Base-by-base conservation (phyloP, 1,139 yeast genomes). In the Yamadazyma dushanensis region DNA sequence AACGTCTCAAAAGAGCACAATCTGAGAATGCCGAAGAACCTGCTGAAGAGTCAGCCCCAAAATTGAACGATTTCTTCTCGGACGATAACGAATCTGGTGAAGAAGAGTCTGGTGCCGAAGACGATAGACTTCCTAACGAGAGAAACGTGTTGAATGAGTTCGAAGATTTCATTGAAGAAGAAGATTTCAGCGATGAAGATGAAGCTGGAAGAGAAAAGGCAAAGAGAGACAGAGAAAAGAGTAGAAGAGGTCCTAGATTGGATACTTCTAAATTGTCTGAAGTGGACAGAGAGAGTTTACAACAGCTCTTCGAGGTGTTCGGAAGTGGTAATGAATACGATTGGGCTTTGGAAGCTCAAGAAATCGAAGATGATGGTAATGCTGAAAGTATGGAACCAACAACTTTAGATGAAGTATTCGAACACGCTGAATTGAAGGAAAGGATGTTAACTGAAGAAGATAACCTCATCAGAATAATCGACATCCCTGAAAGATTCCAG, bases 281-380 rank as follows among this genome's bases (percentile, higher is more conserved):
- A 34, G 83, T 92, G 30, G 96, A 94, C 51, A 83, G 95, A 43
- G 98, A 92, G 54, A 87, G 89, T 57, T 77, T 90, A 46, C 95
- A 88, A 50, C 97, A 92, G 57, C 76, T 92, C 52, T 89, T 81
- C 54, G 98, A 92, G 59, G 90, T 92, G 8, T 92, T 92, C 56
- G 99, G 99, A 43, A 94, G 89, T 58, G 99, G 98, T 31, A 92
- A 83, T 43, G 97, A 90, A 57, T 92, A 92, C 60, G 97, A 88
- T 43, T 92, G 97, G 97, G 98, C 98, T 2, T 70, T 94, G 41
- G 97, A 88, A 52, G 90, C 89, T 22, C 95, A 88, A 61, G 86
- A 82, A 47, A 83, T 80, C 41, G 81, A 73, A 46, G 82, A 74
- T 39, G 78, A 73, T 31, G 78, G 78, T 34, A 73, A 67, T 41